phyloP scores from a whole-genome alignment of 805 yeast genomes.

The Candida tammaniensis region DNA sequence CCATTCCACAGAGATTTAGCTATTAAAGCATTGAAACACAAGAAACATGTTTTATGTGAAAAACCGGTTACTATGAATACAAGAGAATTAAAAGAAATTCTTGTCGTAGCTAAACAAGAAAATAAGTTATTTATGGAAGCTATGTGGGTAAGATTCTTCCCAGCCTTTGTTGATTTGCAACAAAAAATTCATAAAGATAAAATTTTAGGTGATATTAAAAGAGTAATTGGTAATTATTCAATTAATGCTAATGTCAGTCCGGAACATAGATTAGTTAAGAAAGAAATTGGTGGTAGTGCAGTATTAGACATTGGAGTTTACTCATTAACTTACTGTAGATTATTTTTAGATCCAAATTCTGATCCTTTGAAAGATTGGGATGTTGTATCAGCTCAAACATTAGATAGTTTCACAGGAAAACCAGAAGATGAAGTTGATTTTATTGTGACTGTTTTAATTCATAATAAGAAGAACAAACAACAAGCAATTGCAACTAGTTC shows the following conservation, averaged over 20 bases:
- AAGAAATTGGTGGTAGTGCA: conserved; percentile 53
- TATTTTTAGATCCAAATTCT: conserved; percentile 29
- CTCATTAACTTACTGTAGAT: conserved; percentile 41
- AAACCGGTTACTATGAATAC: conserved; percentile 51
- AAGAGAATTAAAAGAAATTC: conserved; percentile 39
- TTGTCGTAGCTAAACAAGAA: conserved; percentile 40
- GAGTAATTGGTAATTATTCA: conserved; percentile 44
- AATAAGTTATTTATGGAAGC: conserved; percentile 54
- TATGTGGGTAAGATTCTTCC: conserved; percentile 54
- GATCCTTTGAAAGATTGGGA: conserved; percentile 19
- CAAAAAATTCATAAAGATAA: conserved; percentile 36
- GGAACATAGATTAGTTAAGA: conserved; percentile 34
- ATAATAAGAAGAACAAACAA: conserved; percentile 33
- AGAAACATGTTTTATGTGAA: conserved; percentile 52
- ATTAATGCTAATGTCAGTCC: conserved; percentile 17
- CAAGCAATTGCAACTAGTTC: conserved; percentile 36
- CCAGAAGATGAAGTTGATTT: conserved; percentile 39
- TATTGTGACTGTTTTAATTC: conserved; percentile 30
- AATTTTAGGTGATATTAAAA: conserved; percentile 43
- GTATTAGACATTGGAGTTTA: conserved; percentile 54
- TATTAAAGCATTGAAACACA: conserved; percentile 37
- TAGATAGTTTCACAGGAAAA: conserved; percentile 29
- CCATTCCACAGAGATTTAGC: conserved; percentile 45
- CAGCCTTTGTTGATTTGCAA: conserved; percentile 34
- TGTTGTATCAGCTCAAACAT: conserved; percentile 21